phyloP scores from a whole-genome alignment of 2,329 filamentous ascomycete species.

The Aspergillus eucalypticola region DNA sequence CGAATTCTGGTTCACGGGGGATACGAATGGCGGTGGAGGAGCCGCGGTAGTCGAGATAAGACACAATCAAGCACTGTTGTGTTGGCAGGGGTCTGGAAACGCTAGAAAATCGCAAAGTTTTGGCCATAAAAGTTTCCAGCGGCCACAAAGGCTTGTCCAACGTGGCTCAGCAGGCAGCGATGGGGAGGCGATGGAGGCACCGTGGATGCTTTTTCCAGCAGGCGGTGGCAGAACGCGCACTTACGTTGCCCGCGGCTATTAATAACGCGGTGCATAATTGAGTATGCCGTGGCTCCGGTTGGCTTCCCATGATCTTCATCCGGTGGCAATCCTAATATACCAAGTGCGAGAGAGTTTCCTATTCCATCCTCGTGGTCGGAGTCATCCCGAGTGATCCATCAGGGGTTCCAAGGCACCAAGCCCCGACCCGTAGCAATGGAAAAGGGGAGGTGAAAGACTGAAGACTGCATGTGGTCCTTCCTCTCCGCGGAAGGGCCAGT shows the following conservation, averaged over 20 bases:
- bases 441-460: neutral
- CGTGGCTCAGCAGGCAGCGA: neutral
- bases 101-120: neutral
- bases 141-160: neutral
- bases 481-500: neutral
- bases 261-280: slow-evolving; percentile 6
- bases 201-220: slow-evolving; percentile 4
- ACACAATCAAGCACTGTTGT: neutral
- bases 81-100: neutral
- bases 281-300: neutral
- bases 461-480: neutral
- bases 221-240: slow-evolving; percentile 18
- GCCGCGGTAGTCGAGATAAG: neutral
- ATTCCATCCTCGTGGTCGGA: neutral
- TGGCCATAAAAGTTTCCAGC: neutral
- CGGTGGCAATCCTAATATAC: neutral
- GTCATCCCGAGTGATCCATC: neutral
- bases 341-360: neutral
- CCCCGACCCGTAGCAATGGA: neutral
- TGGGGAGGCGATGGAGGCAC: neutral
- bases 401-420: neutral
- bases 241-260: slow-evolving; percentile 11
- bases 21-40: neutral
- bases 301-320: neutral
- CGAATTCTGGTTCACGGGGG: neutral